These are phyloP conservation scores for Diaporthe citri DNA, from an alignment of 2,329 filamentous ascomycete species.

Conservation along the genomic window DNA sequence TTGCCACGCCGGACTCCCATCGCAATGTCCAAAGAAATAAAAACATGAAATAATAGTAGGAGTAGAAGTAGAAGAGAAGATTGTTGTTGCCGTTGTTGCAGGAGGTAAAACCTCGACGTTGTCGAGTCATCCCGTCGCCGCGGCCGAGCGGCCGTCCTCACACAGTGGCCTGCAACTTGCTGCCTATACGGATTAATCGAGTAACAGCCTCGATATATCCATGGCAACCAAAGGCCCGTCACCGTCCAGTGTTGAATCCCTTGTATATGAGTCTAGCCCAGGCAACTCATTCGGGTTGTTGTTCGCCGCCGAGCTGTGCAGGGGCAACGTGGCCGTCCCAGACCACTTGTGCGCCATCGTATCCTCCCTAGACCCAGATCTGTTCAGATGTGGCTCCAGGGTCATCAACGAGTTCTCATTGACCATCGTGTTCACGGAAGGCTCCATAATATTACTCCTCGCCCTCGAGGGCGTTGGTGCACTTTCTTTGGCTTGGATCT, in stretches of 20 bases:
- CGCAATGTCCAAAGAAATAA: neutral
- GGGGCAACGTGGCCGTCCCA: slow-evolving; percentile 45
- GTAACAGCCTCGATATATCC: slow-evolving; percentile 71
- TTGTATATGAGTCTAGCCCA: slow-evolving; percentile 34
- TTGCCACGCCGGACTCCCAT: slow-evolving; percentile 21
- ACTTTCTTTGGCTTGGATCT: slow-evolving; percentile 59
- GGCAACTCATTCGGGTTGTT: slow-evolving; percentile 35
- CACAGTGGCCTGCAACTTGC: neutral
- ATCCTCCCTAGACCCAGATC: slow-evolving; percentile 61
- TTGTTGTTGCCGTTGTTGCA: neutral
- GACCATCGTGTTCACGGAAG: slow-evolving; percentile 63
- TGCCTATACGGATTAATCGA: slow-evolving; percentile 53
- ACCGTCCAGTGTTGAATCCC: slow-evolving; percentile 38
- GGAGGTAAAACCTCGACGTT: neutral
- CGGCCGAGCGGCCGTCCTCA: neutral
- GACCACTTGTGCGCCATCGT: slow-evolving; percentile 56
- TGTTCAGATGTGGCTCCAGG: slow-evolving; percentile 56
- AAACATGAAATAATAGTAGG: slow-evolving; percentile 12
- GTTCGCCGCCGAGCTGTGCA: slow-evolving; percentile 23
- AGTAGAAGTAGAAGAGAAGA: neutral
- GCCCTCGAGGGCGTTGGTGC: slow-evolving; percentile 24
- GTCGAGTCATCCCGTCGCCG: neutral
- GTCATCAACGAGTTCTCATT: slow-evolving; percentile 57
- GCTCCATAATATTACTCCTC: slow-evolving; percentile 61
- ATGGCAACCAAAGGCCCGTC: slow-evolving; percentile 62